Evolutionary conservation across 371 early-diverging fungal genomes (phyloP).

Genomic region (Zychaea mexicana): DNA sequence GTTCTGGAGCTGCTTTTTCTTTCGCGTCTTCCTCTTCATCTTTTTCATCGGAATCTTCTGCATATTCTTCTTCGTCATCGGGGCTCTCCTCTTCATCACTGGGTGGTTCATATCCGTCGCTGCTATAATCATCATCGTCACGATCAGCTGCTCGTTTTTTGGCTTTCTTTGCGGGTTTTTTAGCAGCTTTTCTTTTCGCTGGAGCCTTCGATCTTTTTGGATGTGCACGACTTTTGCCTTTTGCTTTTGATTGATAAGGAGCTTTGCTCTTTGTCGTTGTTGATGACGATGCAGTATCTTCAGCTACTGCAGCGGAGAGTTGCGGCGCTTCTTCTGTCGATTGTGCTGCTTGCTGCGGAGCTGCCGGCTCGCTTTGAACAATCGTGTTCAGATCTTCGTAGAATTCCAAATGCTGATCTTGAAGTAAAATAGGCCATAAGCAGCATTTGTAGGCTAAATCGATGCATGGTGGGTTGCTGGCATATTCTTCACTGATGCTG

Average conservation of each 20-base stretch:
- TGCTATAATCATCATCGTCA: conserved; percentile 3
- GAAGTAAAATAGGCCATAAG: conserved; percentile 29
- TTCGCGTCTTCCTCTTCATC: conserved; percentile 19
- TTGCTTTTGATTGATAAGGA: not conserved
- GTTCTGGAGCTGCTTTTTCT: not conserved
- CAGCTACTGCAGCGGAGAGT: not conserved
- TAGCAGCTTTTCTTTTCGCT: conserved; percentile 11
- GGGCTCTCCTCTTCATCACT: not conserved
- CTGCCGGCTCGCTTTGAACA: not conserved
- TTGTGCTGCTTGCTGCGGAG: not conserved
- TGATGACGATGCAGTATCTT: not conserved
- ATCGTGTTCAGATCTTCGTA: not conserved
- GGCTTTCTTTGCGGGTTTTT: conserved; percentile 10
- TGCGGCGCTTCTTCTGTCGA: not conserved
- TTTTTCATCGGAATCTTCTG: conserved; percentile 11
- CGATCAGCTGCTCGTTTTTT: not conserved
- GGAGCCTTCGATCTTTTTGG: not conserved
- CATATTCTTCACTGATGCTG: not conserved
- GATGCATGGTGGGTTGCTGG: conserved; percentile 12
- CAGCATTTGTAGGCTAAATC: conserved; percentile 32
- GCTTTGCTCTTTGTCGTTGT: not conserved
- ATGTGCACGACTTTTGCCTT: not conserved
- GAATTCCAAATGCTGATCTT: not conserved
- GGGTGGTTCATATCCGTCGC: conserved; percentile 3
- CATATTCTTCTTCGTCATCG: conserved; percentile 9